Evolutionary conservation across 1,139 yeast genomes (phyloP), one percentile per base, ranked within the genome.

Genomic region (Lodderomyces parapsilosis): DNA sequence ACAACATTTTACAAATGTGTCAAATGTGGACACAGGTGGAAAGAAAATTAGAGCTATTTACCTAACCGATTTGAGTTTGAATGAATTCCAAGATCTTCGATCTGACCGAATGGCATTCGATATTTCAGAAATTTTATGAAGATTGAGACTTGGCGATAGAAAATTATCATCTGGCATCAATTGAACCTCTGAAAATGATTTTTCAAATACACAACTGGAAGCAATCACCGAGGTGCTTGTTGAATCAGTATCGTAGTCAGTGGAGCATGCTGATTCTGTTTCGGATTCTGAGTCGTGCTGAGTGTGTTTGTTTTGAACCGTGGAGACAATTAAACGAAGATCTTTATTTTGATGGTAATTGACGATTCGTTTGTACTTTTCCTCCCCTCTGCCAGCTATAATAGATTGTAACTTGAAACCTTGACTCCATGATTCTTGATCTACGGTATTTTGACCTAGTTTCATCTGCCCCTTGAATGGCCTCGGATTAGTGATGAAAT

Each of bases 1-100:
- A 93, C 98, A 1, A 91, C 98, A 2, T 93, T 93, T 62, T 89
- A 87, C 65, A 89, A 86, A 65, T 93, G 99, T 71, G 90, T 89
- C 38, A 84, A 80, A 51, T 93, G 99, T 70, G 88, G 90, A 36
- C 81, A 90, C 62, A 95, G 93, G 65, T 93, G 99, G 99, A 85
- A 96, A 68, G 99, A 93, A 59, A 93, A 93, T 57, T 93, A 33
- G 15, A 31, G 35, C 15, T 17, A 20, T 20, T 20, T 20, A 30
- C 15, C 38, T 27, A 27, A 45, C 38, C 20, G 45, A 42, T 43
- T 44, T 39, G 14, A 45, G 38, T 22, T 36, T 38, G 32, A 41
- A 47, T 23, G 38, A 34, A 25, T 33, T 37, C 50, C 50, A 47
- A 30, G 45, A 42, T 19, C 47, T 40, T 25, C 38, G 38, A 23